Evolutionary conservation across 1,284 basidiomycete species (phyloP), one percentile per base, ranked within the genome.

Genomic region (Leccinum fallax): DNA sequence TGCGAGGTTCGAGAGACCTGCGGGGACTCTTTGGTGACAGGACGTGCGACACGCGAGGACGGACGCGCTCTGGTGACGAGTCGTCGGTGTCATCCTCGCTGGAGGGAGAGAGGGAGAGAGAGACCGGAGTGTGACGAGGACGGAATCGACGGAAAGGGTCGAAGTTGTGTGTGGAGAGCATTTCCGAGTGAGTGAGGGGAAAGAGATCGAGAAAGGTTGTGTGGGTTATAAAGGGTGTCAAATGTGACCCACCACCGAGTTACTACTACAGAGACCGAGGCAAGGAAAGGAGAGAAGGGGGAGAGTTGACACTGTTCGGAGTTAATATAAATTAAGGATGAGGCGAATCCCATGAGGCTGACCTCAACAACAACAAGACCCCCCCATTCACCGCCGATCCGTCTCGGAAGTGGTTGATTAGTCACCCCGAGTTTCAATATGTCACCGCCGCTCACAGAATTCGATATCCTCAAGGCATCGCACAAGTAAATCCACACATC

Each of bases 391-490:
- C 19, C n/a, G 28, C 46, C 19, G 55, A 57, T 57, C 55, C 46
- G 11, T 57, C 49, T 53, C 55, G 55, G 49, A 54, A 57, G 54
- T 28, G 54, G 16, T 49, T 51, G 15, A 43, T 40, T 40, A 40
- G 9, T 43, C 16, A 43, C 13, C 48, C 51, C 51, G 26, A 4
- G 9, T 52, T 52, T 51, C 26, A 48, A 48, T 21, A 48, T 21
- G 21, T 48, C 46, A 51, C 2, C 36, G 6, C 24, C 36, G 6
- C 24, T 59, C 74, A 79, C 84, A 0, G 88, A 90, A 68, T 89
- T 90, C 53, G 88, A 89, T 63, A 85, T 90, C 60, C 75, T 90
- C 46, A 88, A 83, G 67, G 80, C 80, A 2, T 82, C 85, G 0
- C 88, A 90, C 76, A 86, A 79, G 87, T 87, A 6, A 6, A 13